Conservation (phyloP, 495 filamentous ascomycete genomes). For the Alectoria sarmentosa region DNA sequence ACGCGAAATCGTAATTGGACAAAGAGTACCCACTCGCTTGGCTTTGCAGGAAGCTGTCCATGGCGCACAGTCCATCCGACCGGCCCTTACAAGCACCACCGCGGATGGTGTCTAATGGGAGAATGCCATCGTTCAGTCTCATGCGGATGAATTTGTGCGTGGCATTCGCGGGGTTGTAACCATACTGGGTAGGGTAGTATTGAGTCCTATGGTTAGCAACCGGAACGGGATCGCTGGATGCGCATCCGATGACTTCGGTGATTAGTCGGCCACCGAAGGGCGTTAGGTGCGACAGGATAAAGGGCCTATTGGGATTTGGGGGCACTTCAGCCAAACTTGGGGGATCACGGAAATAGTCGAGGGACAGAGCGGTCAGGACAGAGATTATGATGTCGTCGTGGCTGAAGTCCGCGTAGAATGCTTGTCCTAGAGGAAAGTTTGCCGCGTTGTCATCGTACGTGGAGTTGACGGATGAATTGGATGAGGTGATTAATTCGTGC, state of each 20-base stretch:
- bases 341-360: constrained; percentile 35
- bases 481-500: constrained; percentile 31
- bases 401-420: constrained; percentile 43
- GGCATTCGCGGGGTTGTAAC: constrained; percentile 32
- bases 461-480: constrained; percentile 35
- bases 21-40: constrained; percentile 27
- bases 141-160: constrained; percentile 37
- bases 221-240: constrained; percentile 24
- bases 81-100: constrained; percentile 30
- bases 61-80: constrained; percentile 34
- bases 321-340: constrained; percentile 31
- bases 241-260: constrained; percentile 36
- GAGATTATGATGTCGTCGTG: constrained; percentile 42
- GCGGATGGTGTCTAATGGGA: constrained; percentile 35
- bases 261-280: constrained; percentile 36
- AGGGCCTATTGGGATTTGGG: constrained; percentile 32
- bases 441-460: constrained; percentile 36
- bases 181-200: constrained; percentile 34
- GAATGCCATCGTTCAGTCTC: constrained; percentile 36
- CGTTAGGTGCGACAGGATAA: constrained; percentile 33
- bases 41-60: constrained; percentile 30
- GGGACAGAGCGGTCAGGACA: constrained; percentile 38
- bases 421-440: constrained; percentile 38
- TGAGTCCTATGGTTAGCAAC: constrained; percentile 24
- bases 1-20: constrained; percentile 34